Evolutionary conservation across 371 early-diverging fungal species (phyloP).

Genomic region (Funneliformis caledonium): DNA sequence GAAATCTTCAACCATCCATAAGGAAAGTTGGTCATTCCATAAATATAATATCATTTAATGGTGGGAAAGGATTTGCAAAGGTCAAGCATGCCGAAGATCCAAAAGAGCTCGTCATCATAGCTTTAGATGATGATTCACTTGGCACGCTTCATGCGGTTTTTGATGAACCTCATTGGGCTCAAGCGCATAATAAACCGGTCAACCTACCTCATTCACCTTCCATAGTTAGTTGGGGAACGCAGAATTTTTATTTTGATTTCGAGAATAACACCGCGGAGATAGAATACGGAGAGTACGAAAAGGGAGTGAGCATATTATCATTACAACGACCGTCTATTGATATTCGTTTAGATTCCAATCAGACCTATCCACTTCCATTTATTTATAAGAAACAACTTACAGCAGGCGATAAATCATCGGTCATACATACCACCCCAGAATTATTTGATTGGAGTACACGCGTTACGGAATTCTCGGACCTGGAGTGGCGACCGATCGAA

Average conservation of each 20-base stretch:
- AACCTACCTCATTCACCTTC: conserved; percentile 41
- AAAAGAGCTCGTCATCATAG: conserved; percentile 54
- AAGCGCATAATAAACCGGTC: not conserved
- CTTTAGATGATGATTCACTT: conserved; percentile 52
- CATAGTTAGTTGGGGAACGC: conserved; percentile 58
- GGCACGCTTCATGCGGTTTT: conserved; percentile 64
- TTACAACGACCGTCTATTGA: not conserved
- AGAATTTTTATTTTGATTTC: conserved; percentile 50
- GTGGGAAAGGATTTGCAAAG: conserved; percentile 56
- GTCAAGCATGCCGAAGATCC: conserved; percentile 44
- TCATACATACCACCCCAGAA: not conserved
- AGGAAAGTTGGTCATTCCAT: conserved; percentile 50
- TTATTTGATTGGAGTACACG: conserved; percentile 44
- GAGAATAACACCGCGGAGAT: conserved; percentile 43
- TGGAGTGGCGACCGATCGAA: conserved; percentile 55
- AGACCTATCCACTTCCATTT: conserved; percentile 26
- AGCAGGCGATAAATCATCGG: not conserved
- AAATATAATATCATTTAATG: conserved; percentile 52
- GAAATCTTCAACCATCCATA: conserved; percentile 53
- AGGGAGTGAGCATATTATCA: conserved; percentile 22
- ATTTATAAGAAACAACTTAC: conserved; percentile 9
- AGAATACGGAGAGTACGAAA: conserved; percentile 43
- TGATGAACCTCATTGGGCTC: conserved; percentile 57
- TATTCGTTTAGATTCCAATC: conserved; percentile 9
- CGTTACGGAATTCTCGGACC: conserved; percentile 46